Base-by-base conservation (phyloP, 139 green algal species). In the Zygnema cylindricum region DNA sequence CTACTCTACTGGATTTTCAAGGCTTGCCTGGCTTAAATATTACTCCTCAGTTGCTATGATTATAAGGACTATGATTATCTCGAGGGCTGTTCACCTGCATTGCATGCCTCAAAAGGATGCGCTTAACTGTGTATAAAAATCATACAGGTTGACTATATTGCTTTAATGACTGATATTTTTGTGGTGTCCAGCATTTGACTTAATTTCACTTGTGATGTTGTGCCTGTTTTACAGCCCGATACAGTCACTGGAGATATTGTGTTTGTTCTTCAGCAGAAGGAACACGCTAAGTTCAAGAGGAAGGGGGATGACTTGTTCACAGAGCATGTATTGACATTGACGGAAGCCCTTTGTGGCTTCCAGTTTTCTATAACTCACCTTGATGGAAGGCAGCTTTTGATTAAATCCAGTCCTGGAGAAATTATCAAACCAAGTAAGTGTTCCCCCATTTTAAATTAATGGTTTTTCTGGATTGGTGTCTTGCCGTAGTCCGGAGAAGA, bases 171-270 rank as follows among this genome's bases (percentile, higher is more conserved):
- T 25, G 30, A 30, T 73, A 73, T 30, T 73, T 30, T 25, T 73
- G 57, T 25, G 30, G 57, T 30, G 30, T 73, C 57, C 57, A 73
- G 30, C 30, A 30, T 79, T 79, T 40, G 7, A 25, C 71, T 79
- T 79, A 16, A 40, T 79, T 79, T 79, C 7, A 25, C 57, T 79
- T 79, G 71, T n/a, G 71, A 43, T 32, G 30, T 87, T 11, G 2
- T 87, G 2, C 88, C 89, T 95, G 85, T 69, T 94, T 97, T 89
- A 79, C 87, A 91, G 87, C 96, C 97, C 3, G 94, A 92, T 55
- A 93, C 93, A 30, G 89, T 98, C n/a, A 95, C 96, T 1, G 97
- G 97, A 2, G 96, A 99, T 88, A 96, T 99, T 38, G 93, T 99
- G 49, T 98, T 99, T 69, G 93, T 99, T 11, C 90, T 99, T 41